These are phyloP conservation scores for Fusarium austroafricanum DNA, from an alignment of 2,329 filamentous ascomycete genomes.

Conservation along the genomic window DNA sequence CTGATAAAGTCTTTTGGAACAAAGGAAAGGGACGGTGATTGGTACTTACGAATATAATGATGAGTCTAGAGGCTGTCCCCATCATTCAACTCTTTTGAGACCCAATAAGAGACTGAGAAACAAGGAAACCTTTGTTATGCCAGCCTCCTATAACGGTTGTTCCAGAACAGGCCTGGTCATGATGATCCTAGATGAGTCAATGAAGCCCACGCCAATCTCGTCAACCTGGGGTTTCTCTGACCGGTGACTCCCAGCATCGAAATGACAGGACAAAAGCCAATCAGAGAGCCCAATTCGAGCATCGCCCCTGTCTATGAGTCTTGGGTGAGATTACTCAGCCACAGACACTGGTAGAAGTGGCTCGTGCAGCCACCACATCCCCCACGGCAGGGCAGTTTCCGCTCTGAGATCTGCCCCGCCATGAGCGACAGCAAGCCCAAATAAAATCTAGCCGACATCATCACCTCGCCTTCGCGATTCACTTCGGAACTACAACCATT, in stretches of 20 bases:
- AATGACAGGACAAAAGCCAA: slow-evolving; percentile 11
- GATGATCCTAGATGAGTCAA: slow-evolving; percentile 26
- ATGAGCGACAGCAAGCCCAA: slow-evolving; percentile 23
- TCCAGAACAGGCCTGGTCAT: not conserved
- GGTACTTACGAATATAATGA: not conserved
- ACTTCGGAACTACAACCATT: not conserved
- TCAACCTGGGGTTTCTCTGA: slow-evolving; percentile 3
- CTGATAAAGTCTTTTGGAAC: not conserved
- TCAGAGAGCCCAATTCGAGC: slow-evolving; percentile 14
- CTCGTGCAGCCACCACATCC: slow-evolving; percentile 20
- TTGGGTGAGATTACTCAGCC: slow-evolving; percentile 37
- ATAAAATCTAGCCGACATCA: slow-evolving; percentile 46
- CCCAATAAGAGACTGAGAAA: not conserved
- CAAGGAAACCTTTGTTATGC: not conserved
- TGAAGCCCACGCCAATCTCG: not conserved
- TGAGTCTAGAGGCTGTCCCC: not conserved
- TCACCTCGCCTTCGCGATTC: slow-evolving; percentile 18
- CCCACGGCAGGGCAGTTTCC: slow-evolving; percentile 27
- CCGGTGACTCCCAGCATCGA: slow-evolving; percentile 29
- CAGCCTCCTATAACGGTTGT: not conserved
- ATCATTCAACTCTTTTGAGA: not conserved
- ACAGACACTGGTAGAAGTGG: slow-evolving; percentile 13
- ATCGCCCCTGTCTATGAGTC: slow-evolving; percentile 7
- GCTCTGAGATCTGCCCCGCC: slow-evolving; percentile 44
- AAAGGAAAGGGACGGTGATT: not conserved